Evolutionary conservation across 148 eudicot species (phyloP).

Genomic region (Spergularia bocconei): DNA sequence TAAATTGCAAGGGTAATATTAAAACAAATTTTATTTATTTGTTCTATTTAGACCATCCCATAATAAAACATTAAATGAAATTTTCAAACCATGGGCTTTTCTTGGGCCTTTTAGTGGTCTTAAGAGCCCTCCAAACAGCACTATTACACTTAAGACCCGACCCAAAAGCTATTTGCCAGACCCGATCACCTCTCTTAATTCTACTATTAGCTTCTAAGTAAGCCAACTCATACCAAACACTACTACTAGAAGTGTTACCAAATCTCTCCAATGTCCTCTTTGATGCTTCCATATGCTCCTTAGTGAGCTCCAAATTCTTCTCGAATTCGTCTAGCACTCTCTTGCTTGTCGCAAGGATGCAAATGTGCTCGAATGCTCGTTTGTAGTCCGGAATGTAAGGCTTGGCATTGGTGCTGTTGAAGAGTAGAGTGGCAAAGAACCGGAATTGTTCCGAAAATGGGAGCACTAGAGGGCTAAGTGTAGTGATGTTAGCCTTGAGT

Average conservation of each 20-base stretch:
- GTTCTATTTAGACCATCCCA: no score
- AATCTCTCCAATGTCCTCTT: slow-evolving; percentile 66
- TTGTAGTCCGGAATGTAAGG: slow-evolving; percentile 67
- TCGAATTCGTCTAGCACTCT: slow-evolving; percentile 60
- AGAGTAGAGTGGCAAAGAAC: slow-evolving; percentile 48
- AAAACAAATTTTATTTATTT: no score
- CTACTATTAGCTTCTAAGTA: slow-evolving; percentile 51
- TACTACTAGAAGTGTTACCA: slow-evolving; percentile 84
- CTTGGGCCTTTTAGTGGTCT: slow-evolving; percentile 31
- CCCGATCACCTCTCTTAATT: slow-evolving; percentile 52
- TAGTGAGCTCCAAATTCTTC: slow-evolving; percentile 56
- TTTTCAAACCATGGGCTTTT: slow-evolving; percentile 48
- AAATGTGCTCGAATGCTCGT: slow-evolving; percentile 72
- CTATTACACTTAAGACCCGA: slow-evolving; percentile 79
- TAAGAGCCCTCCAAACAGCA: slow-evolving; percentile 70
- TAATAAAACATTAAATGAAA: neutral
- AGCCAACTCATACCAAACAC: slow-evolving; percentile 84
- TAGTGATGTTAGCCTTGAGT: slow-evolving; percentile 63
- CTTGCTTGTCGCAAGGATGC: slow-evolving; percentile 65
- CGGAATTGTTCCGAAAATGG: slow-evolving; percentile 53
- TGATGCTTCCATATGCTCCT: slow-evolving; percentile 75
- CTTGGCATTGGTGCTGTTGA: slow-evolving; percentile 30
- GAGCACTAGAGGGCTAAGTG: slow-evolving; percentile 54
- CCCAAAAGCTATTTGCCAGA: slow-evolving; percentile 72
- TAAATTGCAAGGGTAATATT: no score